Evolutionary conservation across 2,329 filamentous ascomycete genomes (phyloP).

Genomic region (Emydomyces testavorans): DNA sequence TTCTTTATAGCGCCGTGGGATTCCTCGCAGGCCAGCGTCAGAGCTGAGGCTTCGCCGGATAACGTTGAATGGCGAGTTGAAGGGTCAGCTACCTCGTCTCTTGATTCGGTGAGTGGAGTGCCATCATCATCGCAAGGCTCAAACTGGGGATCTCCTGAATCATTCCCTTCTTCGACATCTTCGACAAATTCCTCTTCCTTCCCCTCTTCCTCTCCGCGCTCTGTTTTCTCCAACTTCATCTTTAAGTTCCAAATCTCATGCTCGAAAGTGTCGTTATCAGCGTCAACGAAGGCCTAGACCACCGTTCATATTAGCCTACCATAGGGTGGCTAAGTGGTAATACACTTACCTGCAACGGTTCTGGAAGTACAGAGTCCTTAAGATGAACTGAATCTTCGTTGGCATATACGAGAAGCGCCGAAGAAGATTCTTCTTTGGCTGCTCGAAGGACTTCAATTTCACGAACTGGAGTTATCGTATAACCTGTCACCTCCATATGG

Average conservation of each 20-base stretch:
- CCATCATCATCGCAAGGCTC: neutral
- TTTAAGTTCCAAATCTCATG: slow-evolving; percentile 26
- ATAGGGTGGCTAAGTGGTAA: neutral
- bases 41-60: neutral
- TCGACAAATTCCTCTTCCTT: neutral
- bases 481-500: slow-evolving; percentile 30
- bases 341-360: slow-evolving; percentile 29
- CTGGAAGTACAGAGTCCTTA: slow-evolving; percentile 24
- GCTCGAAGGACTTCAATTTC: slow-evolving; percentile 46
- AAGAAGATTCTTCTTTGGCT: slow-evolving; percentile 41
- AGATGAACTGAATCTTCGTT: slow-evolving; percentile 38
- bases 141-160: neutral
- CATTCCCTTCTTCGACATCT: neutral
- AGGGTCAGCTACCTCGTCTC: neutral
- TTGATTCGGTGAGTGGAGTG: neutral
- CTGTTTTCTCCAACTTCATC: slow-evolving; percentile 9
- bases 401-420: slow-evolving; percentile 49
- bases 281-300: slow-evolving; percentile 38
- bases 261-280: slow-evolving; percentile 38
- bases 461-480: slow-evolving; percentile 34
- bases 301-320: neutral
- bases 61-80: neutral
- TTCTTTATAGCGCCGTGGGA: neutral
- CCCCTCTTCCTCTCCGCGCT: slow-evolving; percentile 9
- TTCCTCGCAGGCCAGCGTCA: slow-evolving; percentile 4